Evolutionary conservation across 768 basidiomycete species (phyloP), one percentile per base, ranked within the genome.

Genomic region (Naganishia onofrii): DNA sequence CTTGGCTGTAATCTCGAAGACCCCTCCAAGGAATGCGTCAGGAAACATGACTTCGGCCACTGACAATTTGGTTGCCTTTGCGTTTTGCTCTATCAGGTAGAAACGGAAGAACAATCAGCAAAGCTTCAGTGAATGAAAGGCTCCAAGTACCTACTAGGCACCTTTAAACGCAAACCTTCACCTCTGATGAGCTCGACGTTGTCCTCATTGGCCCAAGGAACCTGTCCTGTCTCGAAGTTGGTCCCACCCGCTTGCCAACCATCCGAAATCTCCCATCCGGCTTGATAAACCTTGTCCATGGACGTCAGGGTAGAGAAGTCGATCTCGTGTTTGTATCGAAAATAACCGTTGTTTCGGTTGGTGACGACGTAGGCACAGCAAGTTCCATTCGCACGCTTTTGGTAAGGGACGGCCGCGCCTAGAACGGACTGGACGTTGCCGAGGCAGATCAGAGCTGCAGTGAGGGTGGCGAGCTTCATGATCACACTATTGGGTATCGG

Each of bases 1-100:
- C 52, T 74, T 57, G n/a, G 71, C 69, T 10, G 52, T 60, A 68
- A 72, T 72, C 3, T 67, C 72, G 69, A 72, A 68, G 3, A 28
- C 28, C 31, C 58, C 58, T 15, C 51, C 72, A 67, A 72, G 72
- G 57, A 17, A 21, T 15, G 57, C 36, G 8, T 67, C 36, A 3
- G 38, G 46, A 31, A 67, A 70, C 46, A 34, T 23, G 23, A 74
- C 29, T 32, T 74, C 71, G 13, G 73, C 71, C 21, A 69, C 68
- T 4, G 42, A 66, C 10, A 74, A 32, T 13, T 29, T 32, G 10
- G 69, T 54, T 7, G 66, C 71, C 10, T 44, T 42, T 7, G 36
- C 15, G 38, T 28, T 42, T 44, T 60, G 58, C 21, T 17, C 58
- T 60, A n/a, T 4, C 10, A 21, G 29, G 3, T 17, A 12, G 56